Conservation (phyloP, 1,284 basidiomycete genomes). For the Chalciporus sp. region DNA sequence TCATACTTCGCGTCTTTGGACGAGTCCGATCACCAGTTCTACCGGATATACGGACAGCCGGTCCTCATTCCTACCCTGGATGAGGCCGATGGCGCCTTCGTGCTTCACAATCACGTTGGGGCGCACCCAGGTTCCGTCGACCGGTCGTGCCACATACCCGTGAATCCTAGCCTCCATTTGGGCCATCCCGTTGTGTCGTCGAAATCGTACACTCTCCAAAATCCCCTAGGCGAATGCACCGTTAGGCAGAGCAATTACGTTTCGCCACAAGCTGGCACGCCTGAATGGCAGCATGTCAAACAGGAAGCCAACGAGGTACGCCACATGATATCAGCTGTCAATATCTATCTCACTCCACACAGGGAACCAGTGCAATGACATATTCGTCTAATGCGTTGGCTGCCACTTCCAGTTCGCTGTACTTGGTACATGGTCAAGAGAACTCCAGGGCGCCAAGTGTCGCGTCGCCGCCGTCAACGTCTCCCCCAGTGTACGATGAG, state of each 20-base stretch:
- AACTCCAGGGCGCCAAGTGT: background rate
- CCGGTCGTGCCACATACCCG: background rate
- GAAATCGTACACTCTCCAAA: conserved; percentile 35
- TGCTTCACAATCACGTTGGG: conserved; percentile 10
- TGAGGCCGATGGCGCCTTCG: conserved; percentile 20
- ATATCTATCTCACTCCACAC: conserved; percentile 11
- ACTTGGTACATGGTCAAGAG: conserved; percentile 23
- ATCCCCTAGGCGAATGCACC: conserved; percentile 26
- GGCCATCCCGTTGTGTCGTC: conserved; percentile 8
- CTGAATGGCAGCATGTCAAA: conserved; percentile 26
- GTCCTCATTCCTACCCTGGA: conserved; percentile 32
- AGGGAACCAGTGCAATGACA: conserved; percentile 11
- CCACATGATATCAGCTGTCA: background rate
- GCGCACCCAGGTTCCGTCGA: conserved; percentile 2
- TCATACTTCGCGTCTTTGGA: conserved; percentile 32
- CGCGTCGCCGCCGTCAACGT: background rate
- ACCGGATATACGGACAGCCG: conserved; percentile 33
- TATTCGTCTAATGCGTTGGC: conserved; percentile 16
- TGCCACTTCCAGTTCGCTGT: conserved; percentile 16
- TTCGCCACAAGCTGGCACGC: background rate
- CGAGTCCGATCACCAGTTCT: conserved; percentile 37
- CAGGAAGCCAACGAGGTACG: conserved; percentile 30
- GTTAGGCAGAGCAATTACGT: background rate
- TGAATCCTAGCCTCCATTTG: conserved; percentile 5
- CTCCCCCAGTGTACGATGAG: conserved; percentile 7